These are phyloP conservation scores for Termitomyces sp. DNA, from an alignment of 1,284 basidiomycete genomes.

Conservation along the genomic window DNA sequence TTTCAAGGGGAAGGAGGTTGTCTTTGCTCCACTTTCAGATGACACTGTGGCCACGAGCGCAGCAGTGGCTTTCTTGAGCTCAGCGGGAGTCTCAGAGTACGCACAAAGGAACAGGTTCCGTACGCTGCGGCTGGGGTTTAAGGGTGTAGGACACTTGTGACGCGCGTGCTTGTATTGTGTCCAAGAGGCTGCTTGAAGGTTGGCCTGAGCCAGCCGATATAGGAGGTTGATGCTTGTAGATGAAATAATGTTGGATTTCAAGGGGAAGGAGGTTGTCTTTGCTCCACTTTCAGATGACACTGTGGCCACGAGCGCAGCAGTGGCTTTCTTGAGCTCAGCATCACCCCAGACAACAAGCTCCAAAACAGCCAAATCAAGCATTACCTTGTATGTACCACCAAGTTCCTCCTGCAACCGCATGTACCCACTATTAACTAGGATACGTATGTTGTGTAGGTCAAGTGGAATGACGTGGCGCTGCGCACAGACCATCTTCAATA, in stretches of 20 bases:
- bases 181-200: no score
- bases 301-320: conserved; percentile 10
- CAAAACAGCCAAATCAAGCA: conserved; percentile 33
- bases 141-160: no score
- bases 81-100: no score
- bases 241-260: no score
- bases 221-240: no score
- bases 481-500: conserved; percentile 32
- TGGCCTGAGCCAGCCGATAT: no score
- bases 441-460: conserved; percentile 25
- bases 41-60: conserved; percentile 10
- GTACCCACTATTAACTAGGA: conserved; percentile 35
- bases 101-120: no score
- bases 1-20: no score
- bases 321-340: conserved; percentile 24
- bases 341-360: conserved; percentile 34
- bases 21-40: no score
- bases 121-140: no score
- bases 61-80: conserved; percentile 20
- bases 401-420: conserved; percentile 30
- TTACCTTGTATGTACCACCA: conserved; percentile 35
- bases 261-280: no score
- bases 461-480: conserved; percentile 33
- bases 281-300: background rate
- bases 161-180: no score